Base-by-base conservation (phyloP, 164 flowering plant species). In the Nymphaea thermarum region DNA sequence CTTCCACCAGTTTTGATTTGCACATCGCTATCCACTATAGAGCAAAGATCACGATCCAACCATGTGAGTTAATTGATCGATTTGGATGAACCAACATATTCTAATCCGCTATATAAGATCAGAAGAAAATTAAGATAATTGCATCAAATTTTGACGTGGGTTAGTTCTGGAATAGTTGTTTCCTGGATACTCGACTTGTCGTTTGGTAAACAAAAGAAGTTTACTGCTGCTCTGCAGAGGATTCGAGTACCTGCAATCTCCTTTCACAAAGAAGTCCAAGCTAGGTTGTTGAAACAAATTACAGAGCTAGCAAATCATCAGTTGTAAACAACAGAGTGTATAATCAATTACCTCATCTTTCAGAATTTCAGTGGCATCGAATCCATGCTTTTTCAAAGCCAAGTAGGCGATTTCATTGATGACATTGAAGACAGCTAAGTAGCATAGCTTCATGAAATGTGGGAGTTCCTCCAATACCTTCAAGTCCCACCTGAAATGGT, bases 1-100 rank as follows among this genome's bases (percentile, higher is more conserved):
- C 75, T 61, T 78, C 85, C 3, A 36, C 68, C 5, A 77, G 25
- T 68, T 79, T 81, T 14, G 72, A 74, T 36, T 66, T 43, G 66
- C 70, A 71, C 16, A 71, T 57, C 3, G 36, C 51, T 4, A 51
- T 44, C 73, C 73, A 71, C 73, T 71, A 62, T 1, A 60, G 6
- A 61, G 6, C 25, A 16, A 25, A 5, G 5, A 61, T 45, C 7
- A 45, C 11, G 53, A 45, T 10, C 53, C 53, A 45, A 5, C 53
- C 5, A 45, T 10, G 7, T 47, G 5, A 7, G 2, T 47, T 47
- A 7, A 47, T 47, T 12, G 2, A 47, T 47, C 55, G 2, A 47
- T 47, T 2, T 12, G 12, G 55, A 7, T 47, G 12, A 47, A 12
- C 55, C 2, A 47, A 47, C 55, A 47, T 3, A 7, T 47, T 47